These are phyloP conservation scores for Claviceps lovelessii DNA, from an alignment of 2,329 filamentous ascomycete species.

Conservation along the genomic window DNA sequence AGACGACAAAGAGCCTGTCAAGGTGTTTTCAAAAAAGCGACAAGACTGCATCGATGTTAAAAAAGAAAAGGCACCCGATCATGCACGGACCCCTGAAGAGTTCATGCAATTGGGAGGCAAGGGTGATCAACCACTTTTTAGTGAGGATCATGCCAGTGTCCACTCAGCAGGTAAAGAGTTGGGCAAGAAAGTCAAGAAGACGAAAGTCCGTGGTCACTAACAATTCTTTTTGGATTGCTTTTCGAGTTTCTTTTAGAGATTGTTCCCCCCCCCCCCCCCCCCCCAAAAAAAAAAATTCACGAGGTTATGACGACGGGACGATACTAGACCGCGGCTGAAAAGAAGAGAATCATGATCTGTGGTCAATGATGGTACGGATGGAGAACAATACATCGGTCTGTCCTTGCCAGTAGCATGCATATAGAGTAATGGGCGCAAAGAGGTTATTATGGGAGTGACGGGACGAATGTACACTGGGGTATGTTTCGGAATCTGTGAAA, in stretches of 20 bases:
- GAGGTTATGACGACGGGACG: background rate
- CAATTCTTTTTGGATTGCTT: background rate
- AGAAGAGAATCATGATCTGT: background rate
- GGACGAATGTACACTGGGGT: background rate
- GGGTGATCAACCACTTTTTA: constrained; percentile 67
- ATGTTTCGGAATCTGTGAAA: background rate
- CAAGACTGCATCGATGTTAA: constrained; percentile 21
- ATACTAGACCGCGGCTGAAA: background rate
- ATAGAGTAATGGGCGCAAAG: constrained; percentile 1
- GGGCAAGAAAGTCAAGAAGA: constrained; percentile 17
- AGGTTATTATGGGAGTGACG: background rate
- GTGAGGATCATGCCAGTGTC: constrained; percentile 41
- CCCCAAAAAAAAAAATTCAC: too few species aligned
- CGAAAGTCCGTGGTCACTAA: constrained; percentile 13
- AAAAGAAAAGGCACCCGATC: constrained; percentile 53
- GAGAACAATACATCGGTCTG: background rate
- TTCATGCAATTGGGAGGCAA: constrained; percentile 78
- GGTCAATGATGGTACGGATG: background rate
- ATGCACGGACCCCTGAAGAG: constrained; percentile 53
- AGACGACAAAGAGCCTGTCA: constrained; percentile 46
- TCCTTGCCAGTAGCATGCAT: background rate
- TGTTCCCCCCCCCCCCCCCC: background rate
- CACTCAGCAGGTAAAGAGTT: constrained; percentile 26
- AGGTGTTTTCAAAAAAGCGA: constrained; percentile 61
- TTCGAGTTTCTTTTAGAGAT: background rate